These are phyloP conservation scores for Gynostemma pentaphyllum DNA, from an alignment of 306 rosid species.

Conservation along the genomic window DNA sequence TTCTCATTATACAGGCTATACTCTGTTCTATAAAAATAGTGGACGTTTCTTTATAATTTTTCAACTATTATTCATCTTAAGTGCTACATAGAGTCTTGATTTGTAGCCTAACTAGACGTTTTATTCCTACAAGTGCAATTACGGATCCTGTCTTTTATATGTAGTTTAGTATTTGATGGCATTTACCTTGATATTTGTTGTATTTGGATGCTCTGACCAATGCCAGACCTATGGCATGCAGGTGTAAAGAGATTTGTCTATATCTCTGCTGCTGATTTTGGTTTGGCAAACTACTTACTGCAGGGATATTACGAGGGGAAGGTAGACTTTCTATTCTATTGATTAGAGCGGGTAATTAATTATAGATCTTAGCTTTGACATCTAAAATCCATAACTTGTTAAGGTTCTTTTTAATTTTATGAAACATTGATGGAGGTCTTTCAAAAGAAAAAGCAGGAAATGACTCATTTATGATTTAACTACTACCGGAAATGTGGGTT, in stretches of 20 bases:
- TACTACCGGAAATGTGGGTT: background rate
- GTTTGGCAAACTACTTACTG: constrained; percentile 59
- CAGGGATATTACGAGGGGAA: constrained; percentile 91
- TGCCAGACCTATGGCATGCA: constrained; percentile 16
- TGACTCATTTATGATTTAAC: background rate
- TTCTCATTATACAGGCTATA: background rate
- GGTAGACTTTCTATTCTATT: constrained; percentile 30
- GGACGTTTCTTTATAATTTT: background rate
- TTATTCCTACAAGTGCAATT: background rate
- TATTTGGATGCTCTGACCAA: background rate
- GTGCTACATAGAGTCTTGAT: background rate
- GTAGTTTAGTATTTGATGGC: background rate
- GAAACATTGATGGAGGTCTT: background rate
- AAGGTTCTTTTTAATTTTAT: background rate
- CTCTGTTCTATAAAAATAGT: background rate
- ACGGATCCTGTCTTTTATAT: background rate
- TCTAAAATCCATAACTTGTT: background rate
- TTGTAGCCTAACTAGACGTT: background rate
- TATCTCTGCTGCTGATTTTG: constrained; percentile 94
- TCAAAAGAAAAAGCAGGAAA: background rate
- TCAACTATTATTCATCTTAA: background rate
- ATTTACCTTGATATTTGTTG: background rate
- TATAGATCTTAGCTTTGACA: background rate
- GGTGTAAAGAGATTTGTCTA: constrained; percentile 91
- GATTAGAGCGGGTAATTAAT: background rate